Base-by-base conservation (phyloP, 768 basidiomycete genomes). In the Neoboletus subvelutipes region DNA sequence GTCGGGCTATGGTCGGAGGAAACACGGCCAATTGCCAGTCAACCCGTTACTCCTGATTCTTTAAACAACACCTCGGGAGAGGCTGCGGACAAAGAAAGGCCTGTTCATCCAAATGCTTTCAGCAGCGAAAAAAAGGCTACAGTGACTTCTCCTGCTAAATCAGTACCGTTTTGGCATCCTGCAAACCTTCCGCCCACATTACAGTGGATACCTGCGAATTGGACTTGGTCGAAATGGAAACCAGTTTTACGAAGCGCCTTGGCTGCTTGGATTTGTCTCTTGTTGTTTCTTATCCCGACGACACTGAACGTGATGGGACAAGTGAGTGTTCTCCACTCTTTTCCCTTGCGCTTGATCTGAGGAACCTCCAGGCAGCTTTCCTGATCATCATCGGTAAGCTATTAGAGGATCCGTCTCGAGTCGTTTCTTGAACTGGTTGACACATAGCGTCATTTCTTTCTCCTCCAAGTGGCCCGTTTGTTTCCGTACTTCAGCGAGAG, bases 401-500 rank as follows among this genome's bases (percentile, higher is more conserved):
- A 18, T n/a, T 5, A 10, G n/a, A 17, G 18, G 2, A 29, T 47
- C 1, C 17, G 17, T 40, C 11, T 15, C 6, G 1, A 22, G 5
- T 3, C 26, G 54, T 51, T 18, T 29, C 24, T 34, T 40, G 52
- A 58, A 45, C 62, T 45, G 11, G 47, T 50, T 20, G 2, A 49
- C 18, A 1, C 53, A 15, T 52, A 88, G 88, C 82, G 4, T 73
- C 83, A 0, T 81, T 90, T 59, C 61, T 91, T 4, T 86, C 85
- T 4, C 85, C 89, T 1, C 87, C 89, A 1, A 74, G 65, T 22
- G 87, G 87, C 52, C 85, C 87, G 1, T 88, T 90, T 63, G 72
- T 87, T n/a, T 75, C 79, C 5, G 85, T 86, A 4, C 65, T 88
- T 15, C 88, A 90, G 64, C 83, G 86, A 2, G 87, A 90, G 64